phyloP scores from a whole-genome alignment of 2,329 filamentous ascomycete genomes.

The Dothideomycetes sp. region DNA sequence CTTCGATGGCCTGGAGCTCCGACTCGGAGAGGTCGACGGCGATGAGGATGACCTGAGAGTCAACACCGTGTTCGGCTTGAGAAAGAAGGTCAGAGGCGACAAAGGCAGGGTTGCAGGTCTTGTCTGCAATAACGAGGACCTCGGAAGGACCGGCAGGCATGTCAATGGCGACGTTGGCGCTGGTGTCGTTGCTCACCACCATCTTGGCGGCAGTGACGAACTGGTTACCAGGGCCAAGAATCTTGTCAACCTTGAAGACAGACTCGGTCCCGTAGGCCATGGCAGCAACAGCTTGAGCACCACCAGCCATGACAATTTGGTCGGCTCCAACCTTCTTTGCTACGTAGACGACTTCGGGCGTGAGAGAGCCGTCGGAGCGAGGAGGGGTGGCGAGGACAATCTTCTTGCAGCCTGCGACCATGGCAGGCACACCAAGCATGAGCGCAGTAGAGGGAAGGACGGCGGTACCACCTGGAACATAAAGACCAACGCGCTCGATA shows the following conservation, averaged over 20 bases:
- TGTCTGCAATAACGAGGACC: slow-evolving; percentile 90
- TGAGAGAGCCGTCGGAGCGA: slow-evolving; percentile 77
- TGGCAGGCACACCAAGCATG: slow-evolving; percentile 95
- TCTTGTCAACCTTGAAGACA: slow-evolving; percentile 96
- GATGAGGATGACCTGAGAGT: slow-evolving; percentile 89
- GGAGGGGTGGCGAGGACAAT: slow-evolving; percentile 91
- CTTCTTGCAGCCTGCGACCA: slow-evolving; percentile 92
- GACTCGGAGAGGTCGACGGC: slow-evolving; percentile 66
- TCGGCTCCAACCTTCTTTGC: slow-evolving; percentile 95
- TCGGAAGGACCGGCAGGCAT: slow-evolving; percentile 97
- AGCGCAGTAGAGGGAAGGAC: slow-evolving; percentile 95
- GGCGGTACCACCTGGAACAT: slow-evolving; percentile 90
- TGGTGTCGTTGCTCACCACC: slow-evolving; percentile 94
- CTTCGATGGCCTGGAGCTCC: slow-evolving; percentile 72
- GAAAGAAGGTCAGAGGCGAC: slow-evolving; percentile 90
- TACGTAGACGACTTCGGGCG: slow-evolving; percentile 93
- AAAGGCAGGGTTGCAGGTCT: slow-evolving; percentile 79
- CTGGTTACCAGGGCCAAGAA: slow-evolving; percentile 92
- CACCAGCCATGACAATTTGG: slow-evolving; percentile 89
- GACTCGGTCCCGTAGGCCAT: slow-evolving; percentile 96
- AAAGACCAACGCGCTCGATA: slow-evolving; percentile 92
- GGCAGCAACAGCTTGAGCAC: slow-evolving; percentile 88
- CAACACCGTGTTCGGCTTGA: slow-evolving; percentile 92
- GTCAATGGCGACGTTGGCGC: slow-evolving; percentile 88
- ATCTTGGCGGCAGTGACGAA: slow-evolving; percentile 99